These are phyloP conservation scores for Pichia sp. DNA, from an alignment of 1,139 yeast species.

Conservation along the genomic window DNA sequence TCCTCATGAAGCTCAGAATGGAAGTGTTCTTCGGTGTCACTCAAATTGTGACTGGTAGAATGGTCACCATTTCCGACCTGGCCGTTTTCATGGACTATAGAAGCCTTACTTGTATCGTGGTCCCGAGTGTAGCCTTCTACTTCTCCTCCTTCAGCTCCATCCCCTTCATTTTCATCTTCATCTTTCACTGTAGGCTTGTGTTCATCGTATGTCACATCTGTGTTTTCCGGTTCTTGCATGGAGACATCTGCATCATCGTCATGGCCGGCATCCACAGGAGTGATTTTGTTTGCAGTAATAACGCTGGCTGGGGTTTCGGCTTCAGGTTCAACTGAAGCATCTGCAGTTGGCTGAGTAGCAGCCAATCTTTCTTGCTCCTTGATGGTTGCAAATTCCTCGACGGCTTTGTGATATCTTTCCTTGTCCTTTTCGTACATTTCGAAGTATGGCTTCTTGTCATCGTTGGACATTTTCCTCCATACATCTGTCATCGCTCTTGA, in stretches of 20 bases:
- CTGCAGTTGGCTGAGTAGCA: constrained; percentile 6
- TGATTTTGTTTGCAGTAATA: constrained; percentile 7
- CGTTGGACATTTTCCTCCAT: constrained; percentile 75
- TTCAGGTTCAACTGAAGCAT: constrained; percentile 14
- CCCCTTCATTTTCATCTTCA: constrained; percentile 2
- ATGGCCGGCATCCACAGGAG: neutral
- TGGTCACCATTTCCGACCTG: neutral
- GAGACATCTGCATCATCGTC: constrained; percentile 4
- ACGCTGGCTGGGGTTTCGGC: constrained; percentile 6
- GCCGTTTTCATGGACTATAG: neutral
- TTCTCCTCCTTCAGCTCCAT: neutral
- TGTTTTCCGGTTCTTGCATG: neutral
- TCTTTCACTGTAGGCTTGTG: neutral
- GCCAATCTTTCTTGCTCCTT: constrained; percentile 25
- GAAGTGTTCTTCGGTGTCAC: constrained; percentile 2
- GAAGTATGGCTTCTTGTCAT: constrained; percentile 68
- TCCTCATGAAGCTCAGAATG: constrained; percentile 6
- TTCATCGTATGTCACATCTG: neutral
- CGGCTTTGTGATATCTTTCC: constrained; percentile 67
- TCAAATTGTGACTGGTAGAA: neutral
- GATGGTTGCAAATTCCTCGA: constrained; percentile 56
- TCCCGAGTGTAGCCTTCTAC: neutral
- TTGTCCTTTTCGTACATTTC: constrained; percentile 78
- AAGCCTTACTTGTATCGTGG: neutral
- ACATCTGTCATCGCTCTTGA: constrained; percentile 78